Evolutionary conservation across 1,284 basidiomycete genomes (phyloP).

Genomic region (Ceratobasidium sp.): DNA sequence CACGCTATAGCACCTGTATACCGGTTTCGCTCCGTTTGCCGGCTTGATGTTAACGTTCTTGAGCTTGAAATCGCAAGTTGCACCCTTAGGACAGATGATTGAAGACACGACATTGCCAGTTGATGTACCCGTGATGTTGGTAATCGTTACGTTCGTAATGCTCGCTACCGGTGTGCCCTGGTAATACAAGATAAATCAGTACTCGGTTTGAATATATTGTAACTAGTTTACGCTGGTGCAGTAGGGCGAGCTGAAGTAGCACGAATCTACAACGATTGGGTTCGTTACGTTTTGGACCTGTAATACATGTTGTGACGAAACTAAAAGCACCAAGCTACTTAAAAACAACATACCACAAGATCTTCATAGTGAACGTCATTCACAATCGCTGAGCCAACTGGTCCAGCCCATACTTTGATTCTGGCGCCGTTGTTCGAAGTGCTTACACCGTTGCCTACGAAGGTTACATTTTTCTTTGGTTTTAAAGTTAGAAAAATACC

Average conservation of each 20-base stretch:
- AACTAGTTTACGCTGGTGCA: constrained; percentile 18
- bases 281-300: constrained; percentile 14
- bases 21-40: background rate
- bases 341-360: constrained; percentile 8
- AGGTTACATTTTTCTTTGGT: constrained; percentile 38
- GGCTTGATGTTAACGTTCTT: constrained; percentile 38
- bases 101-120: constrained; percentile 20
- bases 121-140: constrained; percentile 14
- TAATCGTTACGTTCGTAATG: constrained; percentile 33
- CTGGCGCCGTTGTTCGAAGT: constrained; percentile 41
- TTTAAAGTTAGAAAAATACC: too few species aligned
- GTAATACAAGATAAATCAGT: background rate
- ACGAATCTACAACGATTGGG: constrained; percentile 31
- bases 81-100: constrained; percentile 32
- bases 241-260: constrained; percentile 18
- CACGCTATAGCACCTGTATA: constrained; percentile 20
- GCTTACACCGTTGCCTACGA: constrained; percentile 29
- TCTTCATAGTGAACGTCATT: constrained; percentile 32
- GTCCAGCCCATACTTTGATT: constrained; percentile 44
- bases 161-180: constrained; percentile 30
- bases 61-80: constrained; percentile 35
- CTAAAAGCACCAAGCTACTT: background rate
- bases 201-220: too few species aligned
- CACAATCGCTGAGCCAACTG: constrained; percentile 26
- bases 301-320: background rate